Conservation (phyloP, 192 early-diverging fungal species). For the Coemansia nantahalensis region DNA sequence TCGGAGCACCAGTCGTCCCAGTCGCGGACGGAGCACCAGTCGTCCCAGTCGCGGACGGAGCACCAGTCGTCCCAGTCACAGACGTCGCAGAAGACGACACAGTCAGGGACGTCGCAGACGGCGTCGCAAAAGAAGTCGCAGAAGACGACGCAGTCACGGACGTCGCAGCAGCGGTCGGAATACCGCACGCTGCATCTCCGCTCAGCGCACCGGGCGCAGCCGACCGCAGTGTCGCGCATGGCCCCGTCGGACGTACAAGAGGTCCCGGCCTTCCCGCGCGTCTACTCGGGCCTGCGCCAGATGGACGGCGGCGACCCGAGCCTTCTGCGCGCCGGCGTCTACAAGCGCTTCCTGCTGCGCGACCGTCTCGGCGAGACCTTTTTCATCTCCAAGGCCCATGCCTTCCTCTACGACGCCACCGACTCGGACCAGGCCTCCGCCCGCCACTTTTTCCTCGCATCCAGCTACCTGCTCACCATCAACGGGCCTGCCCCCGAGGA, state of each 20-base stretch:
- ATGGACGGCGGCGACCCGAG: slow-evolving; percentile 9
- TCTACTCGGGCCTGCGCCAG: slow-evolving; percentile 33
- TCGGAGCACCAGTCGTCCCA: too few relatives aligned
- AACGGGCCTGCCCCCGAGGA: slow-evolving; percentile 7
- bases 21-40: too few relatives aligned
- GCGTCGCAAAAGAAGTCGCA: too few relatives aligned
- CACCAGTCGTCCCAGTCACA: too few relatives aligned
- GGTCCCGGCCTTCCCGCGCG: slow-evolving; percentile 26
- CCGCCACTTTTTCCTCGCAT: slow-evolving; percentile 34
- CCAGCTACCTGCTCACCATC: slow-evolving; percentile 39
- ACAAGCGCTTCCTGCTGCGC: slow-evolving; percentile 35
- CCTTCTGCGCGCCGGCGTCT: slow-evolving; percentile 36
- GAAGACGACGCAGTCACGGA: too few relatives aligned
- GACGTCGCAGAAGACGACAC: too few relatives aligned
- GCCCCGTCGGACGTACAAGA: slow-evolving; percentile 19
- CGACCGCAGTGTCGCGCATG: slow-evolving; percentile 2
- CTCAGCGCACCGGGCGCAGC: too few relatives aligned
- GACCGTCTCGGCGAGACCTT: slow-evolving; percentile 32
- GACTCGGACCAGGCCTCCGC: slow-evolving; percentile 10
- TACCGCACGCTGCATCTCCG: too few relatives aligned
- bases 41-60: too few relatives aligned
- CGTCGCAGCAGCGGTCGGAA: too few relatives aligned
- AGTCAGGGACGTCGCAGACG: too few relatives aligned
- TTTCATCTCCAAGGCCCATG: slow-evolving; percentile 17
- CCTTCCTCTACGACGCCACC: slow-evolving; percentile 23